phyloP scores from a whole-genome alignment of 352 stramenopile genomes.

The Stramenopiles sp. region DNA sequence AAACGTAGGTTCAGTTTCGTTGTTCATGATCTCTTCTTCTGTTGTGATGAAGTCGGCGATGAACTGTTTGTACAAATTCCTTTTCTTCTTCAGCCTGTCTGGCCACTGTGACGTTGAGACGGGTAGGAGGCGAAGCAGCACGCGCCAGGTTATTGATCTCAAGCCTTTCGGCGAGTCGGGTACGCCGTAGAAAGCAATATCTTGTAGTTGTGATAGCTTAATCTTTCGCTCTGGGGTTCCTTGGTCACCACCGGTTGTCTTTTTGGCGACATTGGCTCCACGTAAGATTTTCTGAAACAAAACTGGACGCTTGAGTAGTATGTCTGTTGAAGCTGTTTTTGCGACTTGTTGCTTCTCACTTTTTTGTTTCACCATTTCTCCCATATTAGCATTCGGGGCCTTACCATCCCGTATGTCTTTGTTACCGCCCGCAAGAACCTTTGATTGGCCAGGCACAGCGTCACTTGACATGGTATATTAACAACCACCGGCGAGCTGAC shows the following conservation, averaged over 20 bases:
- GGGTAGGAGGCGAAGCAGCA: conserved; percentile 16
- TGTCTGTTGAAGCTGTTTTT: background rate
- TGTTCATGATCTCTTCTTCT: conserved; percentile 7
- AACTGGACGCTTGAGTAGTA: background rate
- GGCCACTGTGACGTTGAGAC: conserved; percentile 17
- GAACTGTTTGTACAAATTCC: conserved; percentile 16
- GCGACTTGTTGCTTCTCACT: background rate
- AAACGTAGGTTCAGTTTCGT: conserved; percentile 9
- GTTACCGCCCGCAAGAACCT: too few relatives aligned
- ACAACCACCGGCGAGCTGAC: too few relatives aligned
- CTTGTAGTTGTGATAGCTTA: background rate
- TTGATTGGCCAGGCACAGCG: too few relatives aligned
- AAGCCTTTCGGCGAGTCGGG: conserved; percentile 4
- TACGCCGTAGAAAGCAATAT: conserved; percentile 18
- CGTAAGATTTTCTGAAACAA: too few relatives aligned
- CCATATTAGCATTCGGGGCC: too few relatives aligned
- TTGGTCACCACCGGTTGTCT: too few relatives aligned
- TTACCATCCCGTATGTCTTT: too few relatives aligned
- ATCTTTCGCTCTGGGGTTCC: too few relatives aligned
- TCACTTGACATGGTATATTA: too few relatives aligned
- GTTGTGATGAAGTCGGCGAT: conserved; percentile 17
- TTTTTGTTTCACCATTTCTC: background rate
- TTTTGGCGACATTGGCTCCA: too few relatives aligned
- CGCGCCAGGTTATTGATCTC: conserved; percentile 15
- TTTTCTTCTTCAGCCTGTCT: conserved; percentile 13